Conservation (phyloP, 306 rosid genomes). For the Sicyos edulis region DNA sequence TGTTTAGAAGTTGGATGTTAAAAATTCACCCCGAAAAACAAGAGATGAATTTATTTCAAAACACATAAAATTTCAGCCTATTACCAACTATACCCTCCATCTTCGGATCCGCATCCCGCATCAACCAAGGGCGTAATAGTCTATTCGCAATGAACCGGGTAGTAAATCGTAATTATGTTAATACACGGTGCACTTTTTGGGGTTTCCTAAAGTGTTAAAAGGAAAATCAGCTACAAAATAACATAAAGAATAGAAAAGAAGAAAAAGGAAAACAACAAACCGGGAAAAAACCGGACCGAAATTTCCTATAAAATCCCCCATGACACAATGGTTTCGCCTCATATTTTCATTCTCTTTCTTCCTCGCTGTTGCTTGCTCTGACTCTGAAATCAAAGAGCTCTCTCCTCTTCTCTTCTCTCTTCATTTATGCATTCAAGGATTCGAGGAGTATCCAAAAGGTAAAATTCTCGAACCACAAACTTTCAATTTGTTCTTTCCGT, state of each 20-base stretch:
- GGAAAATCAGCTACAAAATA: slow-evolving; percentile 12
- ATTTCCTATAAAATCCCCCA: slow-evolving; percentile 77
- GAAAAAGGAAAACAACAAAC: background rate
- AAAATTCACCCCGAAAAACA: no score
- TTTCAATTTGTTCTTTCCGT: background rate
- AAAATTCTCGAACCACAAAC: slow-evolving; percentile 10
- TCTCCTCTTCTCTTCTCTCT: slow-evolving; percentile 20
- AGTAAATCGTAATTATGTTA: background rate
- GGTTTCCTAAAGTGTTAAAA: background rate
- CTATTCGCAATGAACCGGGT: background rate
- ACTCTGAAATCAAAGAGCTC: slow-evolving; percentile 36
- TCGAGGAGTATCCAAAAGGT: slow-evolving; percentile 13
- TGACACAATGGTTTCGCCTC: slow-evolving; percentile 42
- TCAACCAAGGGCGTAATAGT: background rate
- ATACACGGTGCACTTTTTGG: background rate
- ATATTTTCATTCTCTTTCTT: slow-evolving; percentile 36
- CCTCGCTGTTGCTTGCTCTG: slow-evolving; percentile 24
- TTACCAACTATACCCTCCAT: background rate
- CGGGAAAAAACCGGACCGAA: slow-evolving; percentile 28
- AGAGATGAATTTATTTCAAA: no score
- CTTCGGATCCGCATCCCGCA: background rate
- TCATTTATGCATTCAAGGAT: slow-evolving; percentile 15
- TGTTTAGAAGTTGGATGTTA: no score
- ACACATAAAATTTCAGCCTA: no score
- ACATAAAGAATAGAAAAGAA: background rate